Conservation (phyloP, 2,329 filamentous ascomycete genomes). For the Sporothrix variecibatus region DNA sequence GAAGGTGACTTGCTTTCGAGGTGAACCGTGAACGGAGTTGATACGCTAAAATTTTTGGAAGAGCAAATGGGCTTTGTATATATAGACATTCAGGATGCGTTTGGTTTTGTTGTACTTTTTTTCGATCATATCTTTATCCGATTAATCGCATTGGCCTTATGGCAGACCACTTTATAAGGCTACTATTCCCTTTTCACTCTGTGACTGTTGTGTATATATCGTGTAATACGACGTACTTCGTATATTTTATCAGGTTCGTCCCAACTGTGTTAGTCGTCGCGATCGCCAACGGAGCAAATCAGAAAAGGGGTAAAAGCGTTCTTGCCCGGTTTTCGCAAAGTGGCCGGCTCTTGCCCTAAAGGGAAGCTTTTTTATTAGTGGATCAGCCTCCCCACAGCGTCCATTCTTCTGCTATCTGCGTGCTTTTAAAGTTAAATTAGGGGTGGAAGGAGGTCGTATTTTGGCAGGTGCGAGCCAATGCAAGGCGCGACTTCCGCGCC, state of each 20-base stretch:
- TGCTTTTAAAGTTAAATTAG: slow-evolving; percentile 20
- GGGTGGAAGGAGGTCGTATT: background rate
- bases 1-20: slow-evolving; percentile 34
- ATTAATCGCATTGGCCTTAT: slow-evolving; percentile 4
- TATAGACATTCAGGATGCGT: slow-evolving; percentile 17
- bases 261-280: background rate
- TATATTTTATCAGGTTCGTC: background rate
- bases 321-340: background rate
- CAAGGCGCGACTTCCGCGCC: slow-evolving; percentile 2
- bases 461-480: slow-evolving; percentile 4
- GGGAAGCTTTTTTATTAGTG: slow-evolving; percentile 11
- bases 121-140: background rate
- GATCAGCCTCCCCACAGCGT: background rate
- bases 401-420: slow-evolving; percentile 7
- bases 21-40: background rate
- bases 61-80: slow-evolving; percentile 14
- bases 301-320: slow-evolving; percentile 14
- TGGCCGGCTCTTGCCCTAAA: background rate
- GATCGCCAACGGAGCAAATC: background rate
- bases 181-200: background rate
- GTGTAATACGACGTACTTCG: background rate
- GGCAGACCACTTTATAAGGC: background rate
- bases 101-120: background rate
- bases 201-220: background rate
- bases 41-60: background rate